These are phyloP conservation scores for Linnemannia schmuckeri DNA, from an alignment of 192 early-diverging fungal species.

Conservation along the genomic window DNA sequence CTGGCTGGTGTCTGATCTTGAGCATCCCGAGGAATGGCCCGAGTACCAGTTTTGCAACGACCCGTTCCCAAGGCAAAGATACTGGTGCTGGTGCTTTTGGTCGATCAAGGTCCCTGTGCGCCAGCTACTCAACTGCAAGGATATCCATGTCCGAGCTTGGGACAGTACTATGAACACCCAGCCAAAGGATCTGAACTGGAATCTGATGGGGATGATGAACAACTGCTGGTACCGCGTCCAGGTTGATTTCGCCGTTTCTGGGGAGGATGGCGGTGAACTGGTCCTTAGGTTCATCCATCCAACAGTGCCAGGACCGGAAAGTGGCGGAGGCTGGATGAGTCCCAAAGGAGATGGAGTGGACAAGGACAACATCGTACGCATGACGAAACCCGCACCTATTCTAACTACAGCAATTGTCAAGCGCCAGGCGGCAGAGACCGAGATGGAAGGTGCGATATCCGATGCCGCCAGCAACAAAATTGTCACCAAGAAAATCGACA, in stretches of 20 bases:
- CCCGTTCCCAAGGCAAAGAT: slow-evolving; percentile 51
- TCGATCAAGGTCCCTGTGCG: slow-evolving; percentile 49
- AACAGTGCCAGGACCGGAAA: slow-evolving; percentile 57
- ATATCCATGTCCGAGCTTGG: slow-evolving; percentile 74
- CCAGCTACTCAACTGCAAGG: slow-evolving; percentile 56
- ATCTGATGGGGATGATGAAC: slow-evolving; percentile 86
- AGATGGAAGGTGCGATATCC: not conserved
- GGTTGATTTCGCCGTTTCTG: slow-evolving; percentile 41
- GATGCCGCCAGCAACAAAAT: slow-evolving; percentile 9
- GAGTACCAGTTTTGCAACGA: slow-evolving; percentile 29
- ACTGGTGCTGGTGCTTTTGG: slow-evolving; percentile 81
- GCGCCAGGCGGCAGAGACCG: not conserved
- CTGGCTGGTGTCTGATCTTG: slow-evolving; percentile 78
- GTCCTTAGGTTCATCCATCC: slow-evolving; percentile 65
- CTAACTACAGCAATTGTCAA: slow-evolving; percentile 20
- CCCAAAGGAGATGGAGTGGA: slow-evolving; percentile 13
- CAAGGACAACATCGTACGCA: not conserved
- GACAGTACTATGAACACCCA: slow-evolving; percentile 71
- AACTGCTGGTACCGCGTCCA: slow-evolving; percentile 71
- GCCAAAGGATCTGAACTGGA: slow-evolving; percentile 72
- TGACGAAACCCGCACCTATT: not conserved
- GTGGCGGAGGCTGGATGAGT: slow-evolving; percentile 69
- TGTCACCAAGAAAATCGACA: not conserved
- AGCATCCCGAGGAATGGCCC: slow-evolving; percentile 53
- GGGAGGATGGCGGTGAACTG: slow-evolving; percentile 17